Evolutionary conservation across 202 grass and related monocot species (phyloP).

Genomic region (Digitaria exilis): DNA sequence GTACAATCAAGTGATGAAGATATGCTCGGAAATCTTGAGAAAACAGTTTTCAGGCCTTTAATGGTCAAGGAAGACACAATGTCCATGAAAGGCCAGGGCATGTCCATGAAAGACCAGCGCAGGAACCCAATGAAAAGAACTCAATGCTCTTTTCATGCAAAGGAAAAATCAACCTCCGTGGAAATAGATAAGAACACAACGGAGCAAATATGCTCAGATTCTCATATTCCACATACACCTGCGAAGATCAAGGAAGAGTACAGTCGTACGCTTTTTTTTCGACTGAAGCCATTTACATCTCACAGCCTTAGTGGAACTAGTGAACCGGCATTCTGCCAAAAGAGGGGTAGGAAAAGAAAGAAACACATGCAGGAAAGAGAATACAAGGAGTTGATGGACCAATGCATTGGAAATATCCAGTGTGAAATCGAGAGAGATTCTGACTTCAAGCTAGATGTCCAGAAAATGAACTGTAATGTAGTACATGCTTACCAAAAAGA

Average conservation of each 20-base stretch:
- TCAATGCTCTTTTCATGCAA: slow-evolving; percentile 16
- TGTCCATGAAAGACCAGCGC: no score
- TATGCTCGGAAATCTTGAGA: slow-evolving; percentile 28
- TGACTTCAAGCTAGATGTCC: slow-evolving; percentile 42
- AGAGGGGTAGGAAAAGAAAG: slow-evolving; percentile 53
- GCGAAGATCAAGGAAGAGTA: slow-evolving; percentile 34
- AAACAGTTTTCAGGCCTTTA: slow-evolving; percentile 11
- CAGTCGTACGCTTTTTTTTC: background rate
- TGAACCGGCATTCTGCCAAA: slow-evolving; percentile 42
- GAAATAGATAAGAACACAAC: slow-evolving; percentile 29
- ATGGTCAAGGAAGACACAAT: slow-evolving; percentile 9
- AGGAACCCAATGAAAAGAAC: slow-evolving; percentile 30
- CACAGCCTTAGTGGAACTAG: background rate
- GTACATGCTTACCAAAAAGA: slow-evolving; percentile 46
- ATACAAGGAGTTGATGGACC: slow-evolving; percentile 63
- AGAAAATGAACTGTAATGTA: slow-evolving; percentile 18
- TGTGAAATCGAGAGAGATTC: slow-evolving; percentile 62
- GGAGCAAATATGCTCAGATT: slow-evolving; percentile 20
- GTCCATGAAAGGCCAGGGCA: background rate
- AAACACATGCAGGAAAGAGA: slow-evolving; percentile 40
- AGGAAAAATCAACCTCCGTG: slow-evolving; percentile 22
- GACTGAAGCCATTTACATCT: slow-evolving; percentile 23
- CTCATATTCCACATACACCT: slow-evolving; percentile 32
- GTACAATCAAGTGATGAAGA: slow-evolving; percentile 35
- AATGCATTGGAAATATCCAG: slow-evolving; percentile 74